Evolutionary conservation across 1,284 basidiomycete genomes (phyloP), one percentile per base, ranked within the genome.

Genomic region (Rugiboletus extremiorientalis): DNA sequence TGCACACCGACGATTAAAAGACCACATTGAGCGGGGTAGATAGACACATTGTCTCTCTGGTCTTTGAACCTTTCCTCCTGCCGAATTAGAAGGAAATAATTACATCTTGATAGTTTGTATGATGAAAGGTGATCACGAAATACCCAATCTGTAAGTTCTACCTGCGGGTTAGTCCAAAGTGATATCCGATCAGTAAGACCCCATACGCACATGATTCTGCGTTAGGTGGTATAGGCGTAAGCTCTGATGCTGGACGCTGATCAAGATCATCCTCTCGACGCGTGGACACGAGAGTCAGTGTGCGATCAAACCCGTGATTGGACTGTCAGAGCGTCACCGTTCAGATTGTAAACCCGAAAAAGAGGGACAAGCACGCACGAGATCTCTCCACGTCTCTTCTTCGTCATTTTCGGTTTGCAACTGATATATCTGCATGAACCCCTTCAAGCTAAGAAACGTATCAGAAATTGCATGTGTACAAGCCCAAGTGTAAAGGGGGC

Each of bases 351-450:
- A n/a, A 36, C 22, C 15, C 11, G 7, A 3, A 42, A 27, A 40
- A 33, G 22, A 44, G 47, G 34, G 18, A 62, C 82, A 52, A 42
- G 12, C 23, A 69, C 65, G 64, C 65, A 89, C 88, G 62, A 91
- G 74, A 76, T 91, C 89, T 69, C 80, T 78, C 89, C 88, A 91
- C 12, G 89, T 91, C 72, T 92, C 89, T 68, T 87, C 87, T 65
- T 89, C 87, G 60, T 91, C 89, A 61, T 85, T 89, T 65, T 89
- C 86, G 3, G 89, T 91, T 70, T 92, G 89, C 30, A 91, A 71
- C 65, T 89, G 87, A 66, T 91, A 91, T 48, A 91, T 83, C 67
- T 91, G 88, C 66, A 91, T 65, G 67, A 92, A 91, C 5, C 89
- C 89, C 67, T 86, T 84, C 67, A 89, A 84, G 25, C 88, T 90